phyloP scores from a whole-genome alignment of 1,284 basidiomycete genomes.

The Tetrapyrgos nigripes region DNA sequence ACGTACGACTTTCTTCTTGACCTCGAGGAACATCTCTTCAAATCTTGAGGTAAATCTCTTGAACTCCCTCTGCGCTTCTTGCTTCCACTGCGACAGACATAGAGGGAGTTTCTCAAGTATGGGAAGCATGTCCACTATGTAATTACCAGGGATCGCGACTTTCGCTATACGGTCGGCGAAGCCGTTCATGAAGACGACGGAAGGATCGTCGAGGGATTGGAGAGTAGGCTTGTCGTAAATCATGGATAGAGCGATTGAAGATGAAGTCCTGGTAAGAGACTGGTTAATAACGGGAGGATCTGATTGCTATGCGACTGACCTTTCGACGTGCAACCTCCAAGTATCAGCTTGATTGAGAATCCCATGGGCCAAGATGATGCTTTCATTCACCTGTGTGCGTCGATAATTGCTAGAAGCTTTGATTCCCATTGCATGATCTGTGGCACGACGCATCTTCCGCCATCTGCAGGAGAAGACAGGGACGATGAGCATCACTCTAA shows the following conservation, averaged over 20 bases:
- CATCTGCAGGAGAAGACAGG: neutral
- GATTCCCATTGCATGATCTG: constrained; percentile 2
- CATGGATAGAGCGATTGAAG: neutral
- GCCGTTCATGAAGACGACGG: neutral
- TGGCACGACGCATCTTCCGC: constrained; percentile 11
- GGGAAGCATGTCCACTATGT: constrained; percentile 8
- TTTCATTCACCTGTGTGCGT: constrained; percentile 6
- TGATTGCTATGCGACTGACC: neutral
- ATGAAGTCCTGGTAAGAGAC: neutral
- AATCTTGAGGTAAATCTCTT: neutral
- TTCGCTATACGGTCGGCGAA: neutral
- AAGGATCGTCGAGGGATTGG: neutral
- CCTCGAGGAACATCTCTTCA: neutral
- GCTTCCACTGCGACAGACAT: constrained; percentile 8
- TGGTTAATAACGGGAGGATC: too few relatives aligned
- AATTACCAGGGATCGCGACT: constrained; percentile 6
- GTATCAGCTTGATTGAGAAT: neutral
- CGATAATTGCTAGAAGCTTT: constrained; percentile 2
- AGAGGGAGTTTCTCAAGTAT: constrained; percentile 10
- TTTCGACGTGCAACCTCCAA: neutral
- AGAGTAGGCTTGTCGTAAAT: constrained; percentile 3
- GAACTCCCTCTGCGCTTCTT: constrained; percentile 3
- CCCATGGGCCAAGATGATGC: constrained; percentile 2
- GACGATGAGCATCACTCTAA: neutral
- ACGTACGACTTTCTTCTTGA: neutral